Conservation (phyloP, 1,139 yeast species). For the Saccharomyces hybrid region DNA sequence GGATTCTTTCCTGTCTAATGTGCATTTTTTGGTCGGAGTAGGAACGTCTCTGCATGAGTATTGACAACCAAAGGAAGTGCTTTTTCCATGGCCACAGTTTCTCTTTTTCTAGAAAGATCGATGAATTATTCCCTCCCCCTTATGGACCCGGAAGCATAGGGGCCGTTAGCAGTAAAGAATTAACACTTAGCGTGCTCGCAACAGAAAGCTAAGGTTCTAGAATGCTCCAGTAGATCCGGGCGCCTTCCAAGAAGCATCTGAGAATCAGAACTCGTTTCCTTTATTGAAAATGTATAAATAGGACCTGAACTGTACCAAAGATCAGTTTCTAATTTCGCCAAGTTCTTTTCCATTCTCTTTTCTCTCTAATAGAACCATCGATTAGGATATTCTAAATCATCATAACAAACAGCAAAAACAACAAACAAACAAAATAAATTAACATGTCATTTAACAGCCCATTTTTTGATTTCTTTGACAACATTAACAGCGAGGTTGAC, state of each 20-base stretch:
- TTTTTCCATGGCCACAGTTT: background rate
- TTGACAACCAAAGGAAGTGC: background rate
- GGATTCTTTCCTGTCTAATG: background rate
- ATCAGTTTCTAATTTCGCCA: background rate
- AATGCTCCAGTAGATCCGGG: background rate
- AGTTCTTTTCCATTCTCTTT: background rate
- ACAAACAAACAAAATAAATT: constrained; percentile 6
- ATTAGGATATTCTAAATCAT: background rate
- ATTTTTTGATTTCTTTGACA: constrained; percentile 38
- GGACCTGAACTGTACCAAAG: background rate
- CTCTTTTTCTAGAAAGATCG: background rate
- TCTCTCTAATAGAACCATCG: background rate
- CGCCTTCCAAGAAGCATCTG: background rate
- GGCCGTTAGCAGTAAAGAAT: background rate
- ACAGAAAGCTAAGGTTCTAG: background rate
- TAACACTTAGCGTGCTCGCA: background rate
- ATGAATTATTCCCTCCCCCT: background rate
- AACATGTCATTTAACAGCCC: constrained; percentile 36
- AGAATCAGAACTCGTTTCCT: background rate
- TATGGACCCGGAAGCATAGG: background rate
- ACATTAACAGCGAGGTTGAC: constrained; percentile 36
- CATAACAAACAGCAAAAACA: background rate
- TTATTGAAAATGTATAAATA: background rate
- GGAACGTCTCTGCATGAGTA: background rate
- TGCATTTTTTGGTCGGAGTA: background rate